A percentile compares a stretch with the other conserved stretches of the same genome.
phyloP scores from a whole-genome alignment of 1,139 yeast species.

The Yamadazyma pseudoaaseri region DNA sequence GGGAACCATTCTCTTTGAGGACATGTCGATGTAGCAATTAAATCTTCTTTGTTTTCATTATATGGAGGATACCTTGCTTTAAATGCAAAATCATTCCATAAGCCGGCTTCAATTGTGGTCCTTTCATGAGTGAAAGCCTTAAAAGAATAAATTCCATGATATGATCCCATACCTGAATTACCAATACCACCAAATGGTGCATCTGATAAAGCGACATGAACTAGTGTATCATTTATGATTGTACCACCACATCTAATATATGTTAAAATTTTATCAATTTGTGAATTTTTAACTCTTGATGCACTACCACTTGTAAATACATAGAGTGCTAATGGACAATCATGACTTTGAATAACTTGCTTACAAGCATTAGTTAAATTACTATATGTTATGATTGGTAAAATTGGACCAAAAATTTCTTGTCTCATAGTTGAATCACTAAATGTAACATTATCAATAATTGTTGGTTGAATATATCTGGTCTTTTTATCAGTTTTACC shows the following conservation, averaged over 20 bases:
- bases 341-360: slow-evolving; percentile 52
- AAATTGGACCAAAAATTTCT: slow-evolving; percentile 83
- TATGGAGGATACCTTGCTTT: slow-evolving; percentile 73
- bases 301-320: slow-evolving; percentile 55
- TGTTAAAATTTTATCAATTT: slow-evolving; percentile 50
- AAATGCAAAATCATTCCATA: slow-evolving; percentile 60
- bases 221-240: slow-evolving; percentile 65
- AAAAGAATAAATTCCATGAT: slow-evolving; percentile 78
- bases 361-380: slow-evolving; percentile 49
- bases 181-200: slow-evolving; percentile 96
- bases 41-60: slow-evolving; percentile 29
- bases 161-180: slow-evolving; percentile 73
- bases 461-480: slow-evolving; percentile 70
- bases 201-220: slow-evolving; percentile 69
- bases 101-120: slow-evolving; percentile 65
- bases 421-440: slow-evolving; percentile 70
- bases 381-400: slow-evolving; percentile 66
- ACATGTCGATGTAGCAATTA: slow-evolving; percentile 20
- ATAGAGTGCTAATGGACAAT: slow-evolving; percentile 87
- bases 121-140: slow-evolving; percentile 76
- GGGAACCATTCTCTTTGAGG: slow-evolving; percentile 35
- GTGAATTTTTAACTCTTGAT: slow-evolving; percentile 37
- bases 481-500: slow-evolving; percentile 47
- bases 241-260: slow-evolving; percentile 74
- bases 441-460: slow-evolving; percentile 60